A percentile compares a stretch with the other conserved stretches of the same genome.
phyloP scores from a whole-genome alignment of 306 rosid genomes.

The Sicyos edulis region DNA sequence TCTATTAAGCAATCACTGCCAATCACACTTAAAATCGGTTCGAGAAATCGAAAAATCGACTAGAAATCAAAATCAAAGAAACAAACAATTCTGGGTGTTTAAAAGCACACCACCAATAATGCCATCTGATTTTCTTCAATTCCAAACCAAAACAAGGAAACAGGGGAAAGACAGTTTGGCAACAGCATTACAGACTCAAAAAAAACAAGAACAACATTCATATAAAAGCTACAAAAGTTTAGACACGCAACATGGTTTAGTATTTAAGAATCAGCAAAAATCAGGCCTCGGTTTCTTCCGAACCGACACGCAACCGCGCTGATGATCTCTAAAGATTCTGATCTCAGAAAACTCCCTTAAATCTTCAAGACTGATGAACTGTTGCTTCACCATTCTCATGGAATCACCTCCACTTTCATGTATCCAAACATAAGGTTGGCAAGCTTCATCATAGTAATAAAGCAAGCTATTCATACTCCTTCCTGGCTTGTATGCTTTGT shows the following conservation, averaged over 20 bases:
- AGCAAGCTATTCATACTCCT: conserved; percentile 61
- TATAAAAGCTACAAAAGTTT: background rate
- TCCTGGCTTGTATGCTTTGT: conserved; percentile 68
- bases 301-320: conserved; percentile 66
- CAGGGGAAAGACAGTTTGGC: background rate
- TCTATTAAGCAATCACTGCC: background rate
- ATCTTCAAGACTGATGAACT: conserved; percentile 82
- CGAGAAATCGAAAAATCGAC: background rate
- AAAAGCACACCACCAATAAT: background rate
- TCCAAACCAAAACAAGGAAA: background rate
- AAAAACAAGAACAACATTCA: conserved; percentile 16
- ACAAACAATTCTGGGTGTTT: background rate
- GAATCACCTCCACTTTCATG: conserved; percentile 66
- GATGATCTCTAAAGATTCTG: conserved; percentile 88
- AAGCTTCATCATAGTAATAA: conserved; percentile 75
- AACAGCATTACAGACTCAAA: background rate
- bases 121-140: conserved; percentile 1
- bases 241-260: background rate
- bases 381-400: conserved; percentile 84
- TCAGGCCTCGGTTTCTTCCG: conserved; percentile 73
- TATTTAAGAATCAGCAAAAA: conserved; percentile 43
- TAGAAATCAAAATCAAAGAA: background rate
- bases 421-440: conserved; percentile 91
- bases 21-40: background rate
- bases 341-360: conserved; percentile 72